These are phyloP conservation scores for Fraxinus floribunda DNA, from an alignment of 305 asterid genomes.

Conservation along the genomic window DNA sequence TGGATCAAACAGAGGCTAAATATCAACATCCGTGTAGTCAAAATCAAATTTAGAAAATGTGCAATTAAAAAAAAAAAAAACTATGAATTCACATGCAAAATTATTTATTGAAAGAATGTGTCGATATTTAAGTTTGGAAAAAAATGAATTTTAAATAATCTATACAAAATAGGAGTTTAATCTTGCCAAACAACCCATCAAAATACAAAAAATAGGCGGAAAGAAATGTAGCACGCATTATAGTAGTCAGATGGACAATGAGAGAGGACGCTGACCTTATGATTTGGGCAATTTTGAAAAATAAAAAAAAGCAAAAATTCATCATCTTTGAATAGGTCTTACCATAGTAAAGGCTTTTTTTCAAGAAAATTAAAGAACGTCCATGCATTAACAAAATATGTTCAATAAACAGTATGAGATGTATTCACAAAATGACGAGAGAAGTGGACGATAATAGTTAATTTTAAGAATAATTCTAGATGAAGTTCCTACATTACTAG, in stretches of 20 bases:
- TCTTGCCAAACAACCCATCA: not conserved
- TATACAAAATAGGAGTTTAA: not conserved
- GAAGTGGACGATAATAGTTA: not conserved
- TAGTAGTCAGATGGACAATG: not conserved
- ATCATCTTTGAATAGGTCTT: not conserved
- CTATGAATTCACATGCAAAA: not conserved
- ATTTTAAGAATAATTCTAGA: not conserved
- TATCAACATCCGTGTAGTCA: not conserved
- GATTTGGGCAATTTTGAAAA: not conserved
- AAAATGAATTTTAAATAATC: not conserved
- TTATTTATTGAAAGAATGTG: not conserved
- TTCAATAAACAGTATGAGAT: not conserved
- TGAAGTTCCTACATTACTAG: too few relatives aligned
- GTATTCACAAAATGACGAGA: not conserved
- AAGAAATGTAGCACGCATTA: not conserved
- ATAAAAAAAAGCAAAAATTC: not conserved
- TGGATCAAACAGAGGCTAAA: too few relatives aligned
- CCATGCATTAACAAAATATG: not conserved
- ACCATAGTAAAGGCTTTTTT: not conserved
- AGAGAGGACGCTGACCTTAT: not conserved
- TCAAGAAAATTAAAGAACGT: not conserved
- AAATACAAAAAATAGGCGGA: not conserved
- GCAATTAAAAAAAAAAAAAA: too few relatives aligned
- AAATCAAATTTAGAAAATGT: not conserved
- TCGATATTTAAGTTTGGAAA: not conserved